A percentile compares a stretch with the other conserved stretches of the same genome.
Evolutionary conservation across 257 asterid species (phyloP).

Genomic region (Solanum gandarillasii): DNA sequence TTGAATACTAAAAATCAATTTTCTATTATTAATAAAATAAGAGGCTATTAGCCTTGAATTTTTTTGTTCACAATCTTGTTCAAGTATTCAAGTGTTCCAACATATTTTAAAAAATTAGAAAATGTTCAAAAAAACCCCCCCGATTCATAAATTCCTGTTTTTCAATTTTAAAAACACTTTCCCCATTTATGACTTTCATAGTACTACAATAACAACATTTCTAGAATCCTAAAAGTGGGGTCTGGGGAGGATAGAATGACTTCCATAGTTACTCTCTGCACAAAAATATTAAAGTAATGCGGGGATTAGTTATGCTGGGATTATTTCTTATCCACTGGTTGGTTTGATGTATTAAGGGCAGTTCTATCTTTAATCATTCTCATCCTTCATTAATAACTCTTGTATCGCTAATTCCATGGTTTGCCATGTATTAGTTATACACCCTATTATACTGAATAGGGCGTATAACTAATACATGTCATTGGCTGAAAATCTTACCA

Average conservation of each 20-base stretch:
- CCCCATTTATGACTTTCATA: neutral
- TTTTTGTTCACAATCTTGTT: neutral
- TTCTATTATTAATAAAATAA: neutral
- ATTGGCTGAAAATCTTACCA: neutral
- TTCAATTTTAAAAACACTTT: neutral
- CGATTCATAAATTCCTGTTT: neutral
- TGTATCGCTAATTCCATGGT: neutral
- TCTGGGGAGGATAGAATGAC: neutral
- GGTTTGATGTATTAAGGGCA: neutral
- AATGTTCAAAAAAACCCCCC: neutral
- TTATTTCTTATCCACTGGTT: neutral
- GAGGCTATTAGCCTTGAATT: neutral
- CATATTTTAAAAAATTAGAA: no score
- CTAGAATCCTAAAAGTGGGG: neutral
- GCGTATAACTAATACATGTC: neutral
- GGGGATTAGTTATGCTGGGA: neutral
- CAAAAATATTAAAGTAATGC: neutral
- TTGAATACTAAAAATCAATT: no score
- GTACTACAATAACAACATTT: neutral
- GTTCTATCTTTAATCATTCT: neutral
- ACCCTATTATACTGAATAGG: neutral
- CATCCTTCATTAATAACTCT: neutral
- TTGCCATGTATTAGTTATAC: neutral
- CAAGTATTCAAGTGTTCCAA: neutral
- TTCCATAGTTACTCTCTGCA: neutral